These are phyloP conservation scores for Suillus plorans DNA, from an alignment of 768 basidiomycete species.

Conservation along the genomic window DNA sequence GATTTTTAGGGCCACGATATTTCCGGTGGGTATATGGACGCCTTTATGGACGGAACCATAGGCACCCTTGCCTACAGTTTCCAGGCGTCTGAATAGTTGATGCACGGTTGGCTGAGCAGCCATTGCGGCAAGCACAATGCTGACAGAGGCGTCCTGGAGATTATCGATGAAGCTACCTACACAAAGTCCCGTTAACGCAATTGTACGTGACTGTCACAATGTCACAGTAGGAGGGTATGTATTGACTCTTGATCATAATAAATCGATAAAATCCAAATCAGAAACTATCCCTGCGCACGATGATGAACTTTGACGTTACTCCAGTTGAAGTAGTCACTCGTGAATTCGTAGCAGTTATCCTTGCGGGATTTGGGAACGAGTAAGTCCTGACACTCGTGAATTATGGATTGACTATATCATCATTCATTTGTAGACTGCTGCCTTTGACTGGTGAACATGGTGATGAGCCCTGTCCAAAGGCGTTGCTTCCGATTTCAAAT, in stretches of 20 bases:
- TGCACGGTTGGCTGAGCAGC: slow-evolving; percentile 60
- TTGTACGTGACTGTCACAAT: not conserved
- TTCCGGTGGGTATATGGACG: slow-evolving; percentile 77
- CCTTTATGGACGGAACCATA: slow-evolving; percentile 97
- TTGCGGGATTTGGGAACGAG: slow-evolving; percentile 94
- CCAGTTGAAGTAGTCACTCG: slow-evolving; percentile 51
- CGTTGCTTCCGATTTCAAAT: slow-evolving; percentile 85
- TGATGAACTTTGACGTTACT: slow-evolving; percentile 66
- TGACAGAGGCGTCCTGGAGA: not conserved
- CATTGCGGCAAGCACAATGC: slow-evolving; percentile 21
- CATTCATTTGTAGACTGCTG: slow-evolving; percentile 47
- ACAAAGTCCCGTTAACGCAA: not conserved
- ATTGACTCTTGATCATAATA: not conserved
- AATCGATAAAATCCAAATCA: not conserved
- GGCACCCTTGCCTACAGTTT: slow-evolving; percentile 93
- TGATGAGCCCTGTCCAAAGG: slow-evolving; percentile 82
- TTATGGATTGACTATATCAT: slow-evolving; percentile 13
- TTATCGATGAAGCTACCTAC: not conserved
- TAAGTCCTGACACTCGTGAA: slow-evolving; percentile 34
- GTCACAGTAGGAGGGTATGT: not conserved
- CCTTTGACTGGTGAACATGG: slow-evolving; percentile 79
- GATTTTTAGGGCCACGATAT: slow-evolving; percentile 95
- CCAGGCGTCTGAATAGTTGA: slow-evolving; percentile 80
- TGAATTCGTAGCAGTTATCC: slow-evolving; percentile 86
- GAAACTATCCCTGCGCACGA: not conserved